These are phyloP conservation scores for Apiotrichum montevideense DNA, from an alignment of 1,284 basidiomycete species.

Conservation along the genomic window DNA sequence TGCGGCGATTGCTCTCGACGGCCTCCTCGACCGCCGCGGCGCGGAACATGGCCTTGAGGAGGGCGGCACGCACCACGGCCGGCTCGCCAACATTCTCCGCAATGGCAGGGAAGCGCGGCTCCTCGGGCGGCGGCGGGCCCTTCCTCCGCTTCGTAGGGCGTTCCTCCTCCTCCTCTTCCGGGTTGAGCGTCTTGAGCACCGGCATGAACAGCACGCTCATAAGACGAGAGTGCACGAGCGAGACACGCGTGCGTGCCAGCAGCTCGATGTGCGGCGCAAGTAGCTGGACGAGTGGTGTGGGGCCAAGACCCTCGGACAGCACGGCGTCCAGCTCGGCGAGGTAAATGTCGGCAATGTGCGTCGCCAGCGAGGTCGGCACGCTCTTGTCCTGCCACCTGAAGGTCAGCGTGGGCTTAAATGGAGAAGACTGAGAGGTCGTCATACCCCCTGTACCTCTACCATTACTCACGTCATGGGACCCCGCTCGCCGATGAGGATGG, in stretches of 20 bases:
- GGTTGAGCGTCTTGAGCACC: slow-evolving; percentile 21
- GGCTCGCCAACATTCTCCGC: background rate
- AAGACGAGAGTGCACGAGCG: slow-evolving; percentile 40
- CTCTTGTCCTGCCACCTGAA: slow-evolving; percentile 63
- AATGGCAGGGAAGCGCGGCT: background rate
- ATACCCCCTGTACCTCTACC: no score
- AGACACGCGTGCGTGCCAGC: slow-evolving; percentile 36
- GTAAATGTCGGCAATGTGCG: slow-evolving; percentile 86
- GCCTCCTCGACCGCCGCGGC: slow-evolving; percentile 68
- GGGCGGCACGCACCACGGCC: slow-evolving; percentile 52
- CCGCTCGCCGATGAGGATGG: slow-evolving; percentile 56
- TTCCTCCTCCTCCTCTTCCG: slow-evolving; percentile 13
- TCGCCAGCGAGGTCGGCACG: slow-evolving; percentile 71
- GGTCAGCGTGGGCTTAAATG: background rate
- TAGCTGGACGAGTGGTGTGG: slow-evolving; percentile 32
- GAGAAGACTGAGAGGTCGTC: no score
- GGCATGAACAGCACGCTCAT: slow-evolving; percentile 34
- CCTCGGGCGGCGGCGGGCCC: background rate
- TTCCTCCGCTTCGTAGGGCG: slow-evolving; percentile 25
- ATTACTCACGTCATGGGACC: slow-evolving; percentile 74
- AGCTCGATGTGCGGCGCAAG: slow-evolving; percentile 41
- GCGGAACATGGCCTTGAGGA: slow-evolving; percentile 65
- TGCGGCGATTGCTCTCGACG: slow-evolving; percentile 61
- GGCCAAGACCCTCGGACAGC: slow-evolving; percentile 33
- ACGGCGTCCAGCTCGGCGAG: slow-evolving; percentile 83